Conservation (phyloP, 176 grass and related monocot species). For the Triticum turgidum region DNA sequence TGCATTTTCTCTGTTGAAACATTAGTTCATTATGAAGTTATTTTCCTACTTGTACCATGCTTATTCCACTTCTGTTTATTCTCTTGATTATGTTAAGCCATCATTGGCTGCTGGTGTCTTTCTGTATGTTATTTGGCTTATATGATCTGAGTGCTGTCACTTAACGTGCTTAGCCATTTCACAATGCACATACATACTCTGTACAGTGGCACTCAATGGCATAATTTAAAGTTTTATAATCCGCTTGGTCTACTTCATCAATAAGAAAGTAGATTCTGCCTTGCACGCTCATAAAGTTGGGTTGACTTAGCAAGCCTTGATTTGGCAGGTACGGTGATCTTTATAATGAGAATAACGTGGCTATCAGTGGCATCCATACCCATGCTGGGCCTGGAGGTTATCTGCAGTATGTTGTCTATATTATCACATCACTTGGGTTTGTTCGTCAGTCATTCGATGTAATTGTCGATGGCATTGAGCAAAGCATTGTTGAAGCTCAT, state of each 20-base stretch:
- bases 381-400: slow-evolving; percentile 97
- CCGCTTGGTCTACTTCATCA: not conserved
- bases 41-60: not conserved
- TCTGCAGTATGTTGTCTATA: slow-evolving; percentile 94
- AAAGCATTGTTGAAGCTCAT: slow-evolving; percentile 88
- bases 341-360: slow-evolving; percentile 87
- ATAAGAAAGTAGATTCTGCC: not conserved
- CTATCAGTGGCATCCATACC: slow-evolving; percentile 95
- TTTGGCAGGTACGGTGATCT: slow-evolving; percentile 80
- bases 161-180: slow-evolving; percentile 2
- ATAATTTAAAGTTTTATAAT: not conserved
- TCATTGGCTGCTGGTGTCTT: not conserved
- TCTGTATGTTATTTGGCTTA: not conserved
- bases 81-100: slow-evolving; percentile 4
- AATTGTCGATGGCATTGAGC: slow-evolving; percentile 93
- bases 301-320: slow-evolving; percentile 27
- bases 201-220: not conserved
- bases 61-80: not conserved
- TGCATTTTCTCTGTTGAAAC: not conserved
- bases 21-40: not conserved
- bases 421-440: slow-evolving; percentile 96
- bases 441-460: slow-evolving; percentile 95
- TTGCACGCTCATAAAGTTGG: not conserved
- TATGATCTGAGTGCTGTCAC: not conserved
- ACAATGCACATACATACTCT: not conserved